Conservation (phyloP, 2,329 filamentous ascomycete genomes). For the Penicillium hesseltinei region DNA sequence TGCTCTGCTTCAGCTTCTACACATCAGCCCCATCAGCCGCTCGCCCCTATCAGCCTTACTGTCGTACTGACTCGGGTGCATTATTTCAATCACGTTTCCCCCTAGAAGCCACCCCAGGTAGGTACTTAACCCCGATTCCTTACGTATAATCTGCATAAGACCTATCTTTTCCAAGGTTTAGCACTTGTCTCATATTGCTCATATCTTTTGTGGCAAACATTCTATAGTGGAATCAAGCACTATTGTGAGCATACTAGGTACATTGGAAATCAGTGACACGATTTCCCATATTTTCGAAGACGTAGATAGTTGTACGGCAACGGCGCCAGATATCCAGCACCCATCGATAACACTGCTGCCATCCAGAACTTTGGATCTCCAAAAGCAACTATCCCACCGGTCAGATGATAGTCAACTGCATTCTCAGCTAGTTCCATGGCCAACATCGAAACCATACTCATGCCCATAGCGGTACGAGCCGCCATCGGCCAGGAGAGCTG, state of each 20-base stretch:
- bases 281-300: slow-evolving; percentile 50
- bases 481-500: slow-evolving; percentile 49
- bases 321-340: slow-evolving; percentile 44
- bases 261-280: slow-evolving; percentile 16
- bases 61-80: background rate
- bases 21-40: background rate
- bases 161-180: slow-evolving; percentile 5
- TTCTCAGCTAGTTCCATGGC: slow-evolving; percentile 59
- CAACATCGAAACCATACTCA: slow-evolving; percentile 60
- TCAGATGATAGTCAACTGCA: slow-evolving; percentile 55
- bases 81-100: slow-evolving; percentile 15
- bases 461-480: slow-evolving; percentile 54
- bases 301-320: slow-evolving; percentile 56
- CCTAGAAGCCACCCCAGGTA: background rate
- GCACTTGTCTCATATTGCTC: background rate
- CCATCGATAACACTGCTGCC: slow-evolving; percentile 42
- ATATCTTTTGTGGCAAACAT: no score
- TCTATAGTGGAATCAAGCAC: background rate
- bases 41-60: background rate
- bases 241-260: background rate
- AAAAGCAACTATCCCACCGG: slow-evolving; percentile 51
- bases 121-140: background rate
- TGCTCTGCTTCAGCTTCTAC: slow-evolving; percentile 1
- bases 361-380: slow-evolving; percentile 53
- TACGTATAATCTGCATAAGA: background rate